Evolutionary conservation across 805 yeast genomes (phyloP).

Genomic region (Yarrowia divulgata): DNA sequence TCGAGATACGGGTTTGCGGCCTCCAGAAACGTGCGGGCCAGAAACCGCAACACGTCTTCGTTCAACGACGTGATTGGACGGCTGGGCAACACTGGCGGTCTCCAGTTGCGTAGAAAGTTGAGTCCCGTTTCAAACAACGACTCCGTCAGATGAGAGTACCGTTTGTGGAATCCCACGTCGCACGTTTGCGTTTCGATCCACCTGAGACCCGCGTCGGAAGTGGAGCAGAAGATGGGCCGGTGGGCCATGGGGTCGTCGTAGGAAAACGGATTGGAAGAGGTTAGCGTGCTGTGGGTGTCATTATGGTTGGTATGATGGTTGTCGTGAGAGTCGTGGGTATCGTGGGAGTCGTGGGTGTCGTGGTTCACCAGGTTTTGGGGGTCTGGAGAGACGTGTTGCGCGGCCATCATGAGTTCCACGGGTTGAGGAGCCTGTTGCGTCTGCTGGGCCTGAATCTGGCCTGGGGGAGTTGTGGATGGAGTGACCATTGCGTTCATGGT

Average conservation of each 20-base stretch:
- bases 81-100: background rate
- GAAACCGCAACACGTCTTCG: slow-evolving; percentile 24
- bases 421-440: background rate
- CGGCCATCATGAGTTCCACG: background rate
- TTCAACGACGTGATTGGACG: background rate
- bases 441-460: background rate
- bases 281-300: background rate
- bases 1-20: slow-evolving; percentile 25
- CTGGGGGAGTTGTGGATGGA: background rate
- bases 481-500: background rate
- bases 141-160: slow-evolving; percentile 4
- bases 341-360: background rate
- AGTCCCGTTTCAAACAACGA: background rate
- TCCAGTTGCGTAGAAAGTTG: slow-evolving; percentile 5
- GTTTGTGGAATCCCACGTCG: slow-evolving; percentile 29
- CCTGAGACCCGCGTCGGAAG: slow-evolving; percentile 4
- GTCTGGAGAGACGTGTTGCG: background rate
- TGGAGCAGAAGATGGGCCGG: slow-evolving; percentile 17
- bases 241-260: slow-evolving; percentile 7
- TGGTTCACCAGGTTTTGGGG: background rate
- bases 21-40: slow-evolving; percentile 21
- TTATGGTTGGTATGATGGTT: background rate
- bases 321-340: background rate
- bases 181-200: slow-evolving; percentile 35
- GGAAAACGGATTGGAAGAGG: background rate